Percentiles rank a stretch among this genome's conserved stretches.
Evolutionary conservation across 2,329 filamentous ascomycete species (phyloP).

Genomic region (Escovopsis sp.): DNA sequence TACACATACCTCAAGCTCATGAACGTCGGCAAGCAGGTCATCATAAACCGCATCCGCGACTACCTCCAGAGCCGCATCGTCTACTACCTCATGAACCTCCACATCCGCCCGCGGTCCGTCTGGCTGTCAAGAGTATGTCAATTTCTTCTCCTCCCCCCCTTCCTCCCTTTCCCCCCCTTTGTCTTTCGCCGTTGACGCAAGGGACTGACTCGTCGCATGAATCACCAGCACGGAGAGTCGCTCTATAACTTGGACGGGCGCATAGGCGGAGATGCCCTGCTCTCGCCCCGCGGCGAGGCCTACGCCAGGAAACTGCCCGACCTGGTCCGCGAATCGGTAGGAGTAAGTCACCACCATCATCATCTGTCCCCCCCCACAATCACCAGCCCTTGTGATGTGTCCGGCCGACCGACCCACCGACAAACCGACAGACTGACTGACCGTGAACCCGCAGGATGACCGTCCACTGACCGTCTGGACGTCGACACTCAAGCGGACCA

Average conservation of each 20-base stretch:
- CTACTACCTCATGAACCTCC: constrained; percentile 96
- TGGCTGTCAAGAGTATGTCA: constrained; percentile 87
- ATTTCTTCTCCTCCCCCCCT: too few species aligned
- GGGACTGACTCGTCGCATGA: not conserved
- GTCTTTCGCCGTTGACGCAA: constrained; percentile 9
- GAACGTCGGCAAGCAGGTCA: constrained; percentile 87
- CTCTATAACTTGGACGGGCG: constrained; percentile 79
- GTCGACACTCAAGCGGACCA: constrained; percentile 61
- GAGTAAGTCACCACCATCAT: constrained; percentile 47
- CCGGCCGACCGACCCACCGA: too few species aligned
- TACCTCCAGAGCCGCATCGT: constrained; percentile 93
- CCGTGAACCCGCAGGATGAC: too few species aligned
- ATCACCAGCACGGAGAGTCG: constrained; percentile 72
- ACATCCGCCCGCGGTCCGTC: constrained; percentile 91
- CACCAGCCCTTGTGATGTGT: not conserved
- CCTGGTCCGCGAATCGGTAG: constrained; percentile 71
- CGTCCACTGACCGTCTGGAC: constrained; percentile 49
- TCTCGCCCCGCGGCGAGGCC: constrained; percentile 74
- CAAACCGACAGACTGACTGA: too few species aligned
- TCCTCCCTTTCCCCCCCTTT: too few species aligned
- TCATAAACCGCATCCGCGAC: constrained; percentile 95
- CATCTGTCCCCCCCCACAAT: not conserved
- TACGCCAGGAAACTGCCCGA: constrained; percentile 78
- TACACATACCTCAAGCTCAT: constrained; percentile 96
- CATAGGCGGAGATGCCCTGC: constrained; percentile 81